Evolutionary conservation across 1,284 basidiomycete genomes (phyloP).

Genomic region (Puccinia hordei): DNA sequence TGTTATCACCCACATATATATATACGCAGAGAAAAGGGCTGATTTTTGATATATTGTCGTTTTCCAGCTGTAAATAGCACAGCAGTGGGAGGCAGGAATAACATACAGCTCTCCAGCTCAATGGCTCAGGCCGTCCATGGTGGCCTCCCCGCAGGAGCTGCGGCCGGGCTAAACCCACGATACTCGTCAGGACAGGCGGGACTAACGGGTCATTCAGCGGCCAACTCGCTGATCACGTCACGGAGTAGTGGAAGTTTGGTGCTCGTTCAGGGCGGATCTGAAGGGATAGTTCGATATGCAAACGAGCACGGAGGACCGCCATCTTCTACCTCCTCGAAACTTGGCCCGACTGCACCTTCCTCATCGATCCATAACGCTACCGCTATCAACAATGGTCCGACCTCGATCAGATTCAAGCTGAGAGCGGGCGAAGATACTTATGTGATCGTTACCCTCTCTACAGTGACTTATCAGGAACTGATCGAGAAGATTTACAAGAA

Average conservation of each 20-base stretch:
- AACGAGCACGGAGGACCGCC: constrained; percentile 41
- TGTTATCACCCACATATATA: neutral
- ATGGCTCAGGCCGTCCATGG: neutral
- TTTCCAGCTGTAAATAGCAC: neutral
- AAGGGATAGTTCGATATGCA: constrained; percentile 51
- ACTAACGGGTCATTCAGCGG: neutral
- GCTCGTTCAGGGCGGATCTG: neutral
- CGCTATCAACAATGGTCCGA: constrained; percentile 4
- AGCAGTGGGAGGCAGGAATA: neutral
- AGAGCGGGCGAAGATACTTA: constrained; percentile 87
- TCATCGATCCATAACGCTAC: neutral
- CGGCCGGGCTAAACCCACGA: neutral
- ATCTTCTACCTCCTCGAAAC: neutral
- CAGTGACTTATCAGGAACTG: constrained; percentile 75
- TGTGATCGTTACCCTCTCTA: constrained; percentile 79
- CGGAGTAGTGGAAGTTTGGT: constrained; percentile 22
- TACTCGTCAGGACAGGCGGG: constrained; percentile 16
- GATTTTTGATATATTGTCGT: neutral
- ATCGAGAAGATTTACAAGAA: constrained; percentile 88
- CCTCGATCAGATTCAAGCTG: constrained; percentile 63
- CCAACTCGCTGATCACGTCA: constrained; percentile 13
- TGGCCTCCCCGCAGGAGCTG: neutral
- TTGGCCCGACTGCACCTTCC: neutral
- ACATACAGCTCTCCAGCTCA: neutral
- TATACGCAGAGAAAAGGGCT: no score